Evolutionary conservation across 2,329 filamentous ascomycete species (phyloP), one percentile per base, ranked within the genome.

Genomic region (Epichloe festucae): DNA sequence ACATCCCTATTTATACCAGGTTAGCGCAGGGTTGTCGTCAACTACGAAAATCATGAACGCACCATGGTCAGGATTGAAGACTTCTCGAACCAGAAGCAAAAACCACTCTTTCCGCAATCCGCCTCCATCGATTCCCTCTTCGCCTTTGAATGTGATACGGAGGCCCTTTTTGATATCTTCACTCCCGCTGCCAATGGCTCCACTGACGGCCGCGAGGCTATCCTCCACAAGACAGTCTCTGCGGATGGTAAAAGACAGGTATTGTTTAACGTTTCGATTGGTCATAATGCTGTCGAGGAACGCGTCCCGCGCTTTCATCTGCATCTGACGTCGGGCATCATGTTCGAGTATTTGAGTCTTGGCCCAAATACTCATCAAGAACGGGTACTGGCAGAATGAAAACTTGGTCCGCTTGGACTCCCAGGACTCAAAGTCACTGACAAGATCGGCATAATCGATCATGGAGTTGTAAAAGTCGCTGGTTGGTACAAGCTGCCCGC

Each of bases 91-190:
- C 21, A 96, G 76, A 53, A 95, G 77, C 48, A 95, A 70, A 63
- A 96, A 96, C 90, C 90, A 96, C 68, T 96, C 90, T 66, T 96
- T 96, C 52, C 89, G 81, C 51, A 95, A 73, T 0, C 90, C 90
- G 39, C 90, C 90, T 4, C 86, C 89, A 69, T 96, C 90, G 48
- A 95, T 82, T 4, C 90, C 90, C 67, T 96, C 90, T 68, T 96
- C 90, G 35, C 88, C 89, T 35, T 78, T 75, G 59, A 96, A 96
- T 54, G 86, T 82, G 54, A 96, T 93, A 17, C 85, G 81, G 31
- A 96, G 71, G 0, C 85, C 87, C 65, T 95, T 96, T 66, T 95
- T 95, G 64, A 95, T 83, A 56, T 95, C 89, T 59, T 91, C 87
- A 50, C 83, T 79, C 12, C 85, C 82, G 50, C 84, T 81, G 14